Percentiles rank a stretch among this genome's conserved stretches.
Evolutionary conservation across 2,329 filamentous ascomycete species (phyloP).

Genomic region (Incumbomyces delicatus): DNA sequence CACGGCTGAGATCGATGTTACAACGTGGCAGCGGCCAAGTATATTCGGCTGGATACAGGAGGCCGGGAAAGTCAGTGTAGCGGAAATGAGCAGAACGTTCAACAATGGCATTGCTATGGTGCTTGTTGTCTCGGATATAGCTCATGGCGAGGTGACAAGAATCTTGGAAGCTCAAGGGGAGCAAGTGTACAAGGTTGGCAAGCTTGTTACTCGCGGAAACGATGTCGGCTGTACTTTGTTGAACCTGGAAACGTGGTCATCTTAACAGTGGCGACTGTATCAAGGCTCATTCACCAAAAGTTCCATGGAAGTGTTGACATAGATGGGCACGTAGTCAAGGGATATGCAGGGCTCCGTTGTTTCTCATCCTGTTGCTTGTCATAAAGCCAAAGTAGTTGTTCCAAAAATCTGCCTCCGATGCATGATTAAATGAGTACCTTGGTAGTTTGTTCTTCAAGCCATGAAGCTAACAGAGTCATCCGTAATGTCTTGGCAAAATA

Average conservation of each 20-base stretch:
- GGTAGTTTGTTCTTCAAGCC: no score
- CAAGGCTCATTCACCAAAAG: no score
- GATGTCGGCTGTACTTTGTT: conserved; percentile 51
- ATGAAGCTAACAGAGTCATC: no score
- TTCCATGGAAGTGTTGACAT: no score
- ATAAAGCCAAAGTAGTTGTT: no score
- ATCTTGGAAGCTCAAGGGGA: conserved; percentile 61
- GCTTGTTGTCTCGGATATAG: conserved; percentile 59
- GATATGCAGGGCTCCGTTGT: no score
- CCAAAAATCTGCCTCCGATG: no score
- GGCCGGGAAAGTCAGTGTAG: conserved; percentile 50
- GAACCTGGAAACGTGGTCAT: conserved; percentile 44
- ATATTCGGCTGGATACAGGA: conserved; percentile 83
- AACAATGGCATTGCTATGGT: conserved; percentile 96
- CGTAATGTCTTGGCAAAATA: no score
- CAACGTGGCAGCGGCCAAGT: conserved; percentile 62
- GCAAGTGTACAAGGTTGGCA: conserved; percentile 66
- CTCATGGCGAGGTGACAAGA: conserved; percentile 51
- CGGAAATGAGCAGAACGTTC: conserved; percentile 86
- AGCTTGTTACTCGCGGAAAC: conserved; percentile 49
- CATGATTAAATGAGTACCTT: no score
- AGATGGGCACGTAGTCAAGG: no score
- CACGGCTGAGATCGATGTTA: conserved; percentile 69
- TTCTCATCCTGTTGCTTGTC: no score
- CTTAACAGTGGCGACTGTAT: background rate